phyloP scores from a whole-genome alignment of 129 eudicot species.

The Arctium minus region DNA sequence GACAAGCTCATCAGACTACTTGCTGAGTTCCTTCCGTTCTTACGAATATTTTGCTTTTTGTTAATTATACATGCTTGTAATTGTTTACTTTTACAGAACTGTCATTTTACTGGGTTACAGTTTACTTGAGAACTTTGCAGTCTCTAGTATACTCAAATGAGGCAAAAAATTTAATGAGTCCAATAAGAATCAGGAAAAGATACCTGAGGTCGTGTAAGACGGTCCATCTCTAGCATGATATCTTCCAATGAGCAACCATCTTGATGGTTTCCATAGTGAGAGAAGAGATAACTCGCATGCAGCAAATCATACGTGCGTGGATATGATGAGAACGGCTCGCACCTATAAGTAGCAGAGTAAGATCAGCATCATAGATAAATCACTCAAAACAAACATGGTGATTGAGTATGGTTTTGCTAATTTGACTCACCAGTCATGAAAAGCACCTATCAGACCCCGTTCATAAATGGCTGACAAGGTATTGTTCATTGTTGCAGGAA shows the following conservation, averaged over 20 bases:
- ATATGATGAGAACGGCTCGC: slow-evolving; percentile 93
- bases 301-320: slow-evolving; percentile 84
- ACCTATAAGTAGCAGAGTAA: slow-evolving; percentile 45
- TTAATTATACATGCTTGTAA: not conserved
- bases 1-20: not conserved
- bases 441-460: slow-evolving; percentile 76
- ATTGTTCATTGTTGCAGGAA: slow-evolving; percentile 57
- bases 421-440: slow-evolving; percentile 80
- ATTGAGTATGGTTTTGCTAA: not conserved
- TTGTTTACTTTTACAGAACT: not conserved
- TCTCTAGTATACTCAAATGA: not conserved
- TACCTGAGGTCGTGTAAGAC: slow-evolving; percentile 86
- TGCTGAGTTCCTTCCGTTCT: not conserved
- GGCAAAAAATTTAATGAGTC: not conserved
- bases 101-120: not conserved
- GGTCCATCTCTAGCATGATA: slow-evolving; percentile 93
- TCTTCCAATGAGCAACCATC: slow-evolving; percentile 79
- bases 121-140: not conserved
- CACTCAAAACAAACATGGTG: not conserved
- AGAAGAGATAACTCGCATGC: slow-evolving; percentile 69
- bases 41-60: not conserved
- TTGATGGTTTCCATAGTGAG: slow-evolving; percentile 59
- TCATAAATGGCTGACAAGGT: slow-evolving; percentile 69
- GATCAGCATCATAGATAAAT: not conserved
- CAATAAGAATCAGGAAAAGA: not conserved